Percentiles rank a stretch among this genome's conserved stretches.
Evolutionary conservation across 176 grass and related monocot genomes (phyloP).

Genomic region (Paspalum notatum): DNA sequence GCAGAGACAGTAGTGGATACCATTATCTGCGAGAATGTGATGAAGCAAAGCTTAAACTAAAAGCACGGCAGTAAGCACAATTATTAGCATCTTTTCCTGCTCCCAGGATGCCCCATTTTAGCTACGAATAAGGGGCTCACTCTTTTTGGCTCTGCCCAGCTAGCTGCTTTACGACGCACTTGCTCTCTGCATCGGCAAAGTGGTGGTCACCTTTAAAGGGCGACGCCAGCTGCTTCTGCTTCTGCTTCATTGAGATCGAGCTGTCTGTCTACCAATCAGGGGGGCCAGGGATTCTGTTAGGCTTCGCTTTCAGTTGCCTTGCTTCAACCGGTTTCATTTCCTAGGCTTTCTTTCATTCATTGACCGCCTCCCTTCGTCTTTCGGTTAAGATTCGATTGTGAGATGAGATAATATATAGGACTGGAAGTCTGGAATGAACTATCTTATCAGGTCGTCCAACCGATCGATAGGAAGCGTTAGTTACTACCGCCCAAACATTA

Average conservation of each 20-base stretch:
- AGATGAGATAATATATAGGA: not conserved
- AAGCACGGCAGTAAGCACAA: not conserved
- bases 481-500: not conserved
- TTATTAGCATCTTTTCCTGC: slow-evolving; percentile 17
- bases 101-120: slow-evolving; percentile 1
- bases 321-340: not conserved
- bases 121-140: not conserved
- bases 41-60: slow-evolving; percentile 2
- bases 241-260: not conserved
- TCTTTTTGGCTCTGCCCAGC: slow-evolving; percentile 50
- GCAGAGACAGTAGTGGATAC: not conserved
- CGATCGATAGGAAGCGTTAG: not conserved
- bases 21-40: not conserved
- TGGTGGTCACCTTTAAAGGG: slow-evolving; percentile 24
- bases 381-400: slow-evolving; percentile 23
- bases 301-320: slow-evolving; percentile 40
- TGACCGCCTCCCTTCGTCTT: slow-evolving; percentile 10
- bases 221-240: slow-evolving; percentile 23
- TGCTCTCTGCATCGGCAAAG: slow-evolving; percentile 34
- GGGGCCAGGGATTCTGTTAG: slow-evolving; percentile 24
- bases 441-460: slow-evolving; percentile 19
- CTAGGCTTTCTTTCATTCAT: slow-evolving; percentile 11
- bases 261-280: slow-evolving; percentile 28
- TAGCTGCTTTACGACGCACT: slow-evolving; percentile 48
- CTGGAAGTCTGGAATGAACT: too few species aligned